Evolutionary conservation across 2,329 filamentous ascomycete genomes (phyloP), one percentile per base, ranked within the genome.

Genomic region (Aspergillus jensenii): DNA sequence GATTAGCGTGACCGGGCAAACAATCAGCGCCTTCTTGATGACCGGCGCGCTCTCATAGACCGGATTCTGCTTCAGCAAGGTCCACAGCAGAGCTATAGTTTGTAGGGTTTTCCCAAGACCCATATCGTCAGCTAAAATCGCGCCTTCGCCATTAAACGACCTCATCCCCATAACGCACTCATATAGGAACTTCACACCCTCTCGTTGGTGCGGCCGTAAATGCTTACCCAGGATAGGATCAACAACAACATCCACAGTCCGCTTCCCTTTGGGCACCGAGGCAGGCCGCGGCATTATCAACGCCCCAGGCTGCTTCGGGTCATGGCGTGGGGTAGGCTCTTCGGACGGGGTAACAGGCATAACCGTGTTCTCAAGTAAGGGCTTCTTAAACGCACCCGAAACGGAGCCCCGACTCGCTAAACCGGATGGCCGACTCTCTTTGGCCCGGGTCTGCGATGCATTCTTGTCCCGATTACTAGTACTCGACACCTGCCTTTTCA

Each of bases 161-260:
- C 86, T 81, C 80, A 90, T 83, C 5, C 88, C 88, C 88, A 90
- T 90, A 0, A 90, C 85, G 68, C 88, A 90, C 72, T 90, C 88
- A 66, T 91, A 91, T 44, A 91, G 71, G 65, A 91, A 90, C 50
- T 84, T 78, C 0, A 90, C 86, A 21, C 88, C 88, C 66, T 88
- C 84, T 14, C 85, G 81, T 68, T 91, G 88, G 69, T 91, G 88
- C 12, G 84, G 82, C 27, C 87, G 82, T 8, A 91, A 76, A 63
- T 86, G 81, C 61, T 84, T 85, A 7, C 79, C 76, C 15, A 91
- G 69, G 11, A 88, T 72, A 2, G 88, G 88, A 70, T 91, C 88
- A 3, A 91, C 80, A 0, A 90, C 88, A 2, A 91, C 88, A 71
- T 90, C 88, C 1, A 90, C 87, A 49, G 89, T 78, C 52, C 85